phyloP scores from a whole-genome alignment of 495 filamentous ascomycete genomes.

The Filosporella fistucella region DNA sequence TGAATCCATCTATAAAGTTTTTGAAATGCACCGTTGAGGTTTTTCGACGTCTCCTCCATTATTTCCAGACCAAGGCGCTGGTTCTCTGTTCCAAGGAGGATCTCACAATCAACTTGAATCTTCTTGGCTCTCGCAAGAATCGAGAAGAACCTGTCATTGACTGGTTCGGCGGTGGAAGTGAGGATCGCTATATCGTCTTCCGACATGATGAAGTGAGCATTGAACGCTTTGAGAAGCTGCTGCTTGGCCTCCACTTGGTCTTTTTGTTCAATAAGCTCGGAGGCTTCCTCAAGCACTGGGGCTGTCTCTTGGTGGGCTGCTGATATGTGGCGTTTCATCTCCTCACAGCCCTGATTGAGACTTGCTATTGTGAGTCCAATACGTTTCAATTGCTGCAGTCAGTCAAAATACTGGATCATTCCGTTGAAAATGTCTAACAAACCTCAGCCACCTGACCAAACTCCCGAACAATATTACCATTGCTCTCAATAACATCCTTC shows the following conservation, averaged over 20 bases:
- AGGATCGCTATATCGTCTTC: constrained; percentile 70
- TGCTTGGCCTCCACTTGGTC: constrained; percentile 81
- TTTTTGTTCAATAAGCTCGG: constrained; percentile 68
- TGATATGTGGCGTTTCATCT: constrained; percentile 73
- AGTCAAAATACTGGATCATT: constrained; percentile 8
- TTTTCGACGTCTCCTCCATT: constrained; percentile 81
- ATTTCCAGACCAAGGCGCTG: constrained; percentile 82
- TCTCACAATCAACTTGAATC: constrained; percentile 82
- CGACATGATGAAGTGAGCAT: constrained; percentile 75
- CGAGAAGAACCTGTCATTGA: constrained; percentile 82
- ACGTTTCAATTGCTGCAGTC: constrained; percentile 70
- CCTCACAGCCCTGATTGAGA: constrained; percentile 76
- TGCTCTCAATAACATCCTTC: constrained; percentile 89
- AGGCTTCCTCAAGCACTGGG: constrained; percentile 75
- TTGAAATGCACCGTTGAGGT: constrained; percentile 88
- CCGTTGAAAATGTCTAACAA: constrained; percentile 17
- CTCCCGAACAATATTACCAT: constrained; percentile 85
- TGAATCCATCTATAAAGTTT: constrained; percentile 95
- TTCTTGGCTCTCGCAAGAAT: constrained; percentile 77
- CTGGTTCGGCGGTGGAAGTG: constrained; percentile 71
- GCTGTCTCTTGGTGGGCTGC: constrained; percentile 70
- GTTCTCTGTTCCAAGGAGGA: constrained; percentile 84
- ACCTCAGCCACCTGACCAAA: constrained; percentile 92
- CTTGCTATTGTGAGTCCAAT: constrained; percentile 75
- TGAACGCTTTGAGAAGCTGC: constrained; percentile 75